Evolutionary conservation across 192 early-diverging fungal genomes (phyloP).

Genomic region (Dissophora globulifera): DNA sequence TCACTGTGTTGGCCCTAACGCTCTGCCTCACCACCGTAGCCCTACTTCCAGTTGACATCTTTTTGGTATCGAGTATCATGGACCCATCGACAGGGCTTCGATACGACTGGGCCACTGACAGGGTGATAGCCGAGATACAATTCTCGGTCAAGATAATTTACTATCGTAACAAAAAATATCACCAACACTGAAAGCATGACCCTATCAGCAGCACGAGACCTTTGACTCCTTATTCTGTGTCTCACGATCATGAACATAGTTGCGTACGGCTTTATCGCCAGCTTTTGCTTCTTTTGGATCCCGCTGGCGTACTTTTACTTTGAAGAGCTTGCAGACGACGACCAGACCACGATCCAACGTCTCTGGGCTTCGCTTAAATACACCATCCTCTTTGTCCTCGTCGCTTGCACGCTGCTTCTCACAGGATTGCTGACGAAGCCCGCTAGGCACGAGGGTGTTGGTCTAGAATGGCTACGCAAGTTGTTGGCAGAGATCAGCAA

Average conservation of each 20-base stretch:
- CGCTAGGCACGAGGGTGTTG: constrained; percentile 11
- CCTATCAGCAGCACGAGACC: too few relatives aligned
- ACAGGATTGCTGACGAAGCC: constrained; percentile 61
- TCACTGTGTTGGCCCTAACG: constrained; percentile 59
- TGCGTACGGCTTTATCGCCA: constrained; percentile 59
- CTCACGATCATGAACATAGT: constrained; percentile 20
- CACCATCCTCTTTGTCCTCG: constrained; percentile 62
- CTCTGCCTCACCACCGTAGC: constrained; percentile 59
- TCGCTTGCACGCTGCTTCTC: constrained; percentile 56
- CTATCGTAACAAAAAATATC: constrained; percentile 62
- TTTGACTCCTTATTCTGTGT: not conserved
- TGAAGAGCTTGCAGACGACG: constrained; percentile 65
- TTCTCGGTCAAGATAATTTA: constrained; percentile 54
- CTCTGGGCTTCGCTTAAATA: constrained; percentile 60
- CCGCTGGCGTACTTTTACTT: constrained; percentile 73
- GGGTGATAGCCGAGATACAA: constrained; percentile 52
- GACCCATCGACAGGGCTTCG: constrained; percentile 63
- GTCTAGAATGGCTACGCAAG: constrained; percentile 21
- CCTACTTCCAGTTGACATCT: constrained; percentile 67
- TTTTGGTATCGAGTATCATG: constrained; percentile 65
- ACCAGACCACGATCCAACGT: constrained; percentile 40
- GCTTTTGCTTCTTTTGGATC: constrained; percentile 63
- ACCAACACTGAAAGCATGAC: too few relatives aligned
- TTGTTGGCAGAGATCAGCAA: not conserved
- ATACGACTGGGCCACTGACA: constrained; percentile 65